phyloP scores from a whole-genome alignment of 768 basidiomycete species.

The Russula virescens region DNA sequence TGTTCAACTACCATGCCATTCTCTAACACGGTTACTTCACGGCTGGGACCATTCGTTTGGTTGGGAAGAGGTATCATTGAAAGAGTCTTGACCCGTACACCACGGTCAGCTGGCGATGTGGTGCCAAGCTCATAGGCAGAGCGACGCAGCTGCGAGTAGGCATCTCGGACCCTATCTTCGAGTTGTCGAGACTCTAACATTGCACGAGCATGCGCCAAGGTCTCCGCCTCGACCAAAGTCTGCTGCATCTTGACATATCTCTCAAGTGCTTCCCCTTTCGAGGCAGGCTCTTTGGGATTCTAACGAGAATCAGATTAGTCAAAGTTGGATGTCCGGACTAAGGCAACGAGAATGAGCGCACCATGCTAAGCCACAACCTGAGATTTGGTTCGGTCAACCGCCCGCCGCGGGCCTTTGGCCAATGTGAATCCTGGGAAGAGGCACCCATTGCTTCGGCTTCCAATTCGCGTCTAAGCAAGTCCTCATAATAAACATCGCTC shows the following conservation, averaged over 20 bases:
- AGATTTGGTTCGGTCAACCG: slow-evolving; percentile 72
- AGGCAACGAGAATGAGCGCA: slow-evolving; percentile 34
- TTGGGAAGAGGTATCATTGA: slow-evolving; percentile 31
- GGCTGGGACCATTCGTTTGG: slow-evolving; percentile 42
- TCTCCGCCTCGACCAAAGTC: slow-evolving; percentile 75
- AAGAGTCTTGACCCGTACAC: slow-evolving; percentile 67
- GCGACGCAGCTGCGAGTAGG: slow-evolving; percentile 71
- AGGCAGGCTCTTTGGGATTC: slow-evolving; percentile 88
- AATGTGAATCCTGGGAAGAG: slow-evolving; percentile 46
- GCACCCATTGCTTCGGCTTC: slow-evolving; percentile 58
- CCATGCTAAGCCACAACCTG: slow-evolving; percentile 73
- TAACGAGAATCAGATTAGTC: slow-evolving; percentile 31
- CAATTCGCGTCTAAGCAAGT: slow-evolving; percentile 63
- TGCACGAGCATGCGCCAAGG: slow-evolving; percentile 68
- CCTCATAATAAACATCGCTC: slow-evolving; percentile 77
- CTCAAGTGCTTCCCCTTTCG: slow-evolving; percentile 76
- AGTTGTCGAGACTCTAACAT: slow-evolving; percentile 72
- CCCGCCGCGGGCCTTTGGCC: slow-evolving; percentile 61
- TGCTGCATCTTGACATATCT: slow-evolving; percentile 80
- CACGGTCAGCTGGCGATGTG: slow-evolving; percentile 50
- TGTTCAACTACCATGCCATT: slow-evolving; percentile 89
- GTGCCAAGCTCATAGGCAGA: slow-evolving; percentile 68
- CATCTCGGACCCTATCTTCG: slow-evolving; percentile 72
- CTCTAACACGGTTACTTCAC: slow-evolving; percentile 76
- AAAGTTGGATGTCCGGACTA: neutral